Base-by-base conservation (phyloP, 2,329 filamentous ascomycete genomes). In the Kalmusia sp. region DNA sequence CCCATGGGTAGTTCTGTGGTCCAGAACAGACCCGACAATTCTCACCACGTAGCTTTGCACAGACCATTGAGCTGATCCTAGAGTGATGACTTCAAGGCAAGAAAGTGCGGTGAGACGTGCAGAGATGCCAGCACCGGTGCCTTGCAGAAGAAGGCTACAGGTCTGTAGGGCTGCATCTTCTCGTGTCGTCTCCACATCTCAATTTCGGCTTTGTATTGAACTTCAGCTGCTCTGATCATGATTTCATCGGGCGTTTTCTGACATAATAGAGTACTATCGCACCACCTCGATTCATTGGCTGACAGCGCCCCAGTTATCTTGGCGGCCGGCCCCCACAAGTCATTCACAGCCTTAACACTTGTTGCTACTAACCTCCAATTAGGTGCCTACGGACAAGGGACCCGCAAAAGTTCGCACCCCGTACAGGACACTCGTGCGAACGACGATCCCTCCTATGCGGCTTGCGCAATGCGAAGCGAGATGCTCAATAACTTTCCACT, bases 241-340 rank as follows among this genome's bases (percentile, higher is more conserved):
- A 47, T 14, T 38, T 47, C 21, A 8, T 28, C 31, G 44, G 44
- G 44, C 44, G 44, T 37, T 14, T 56, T 63, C 63, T 66, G 52
- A 66, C 62, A 52, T 61, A 40, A 64, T 61, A 47, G 57, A 47
- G 57, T 51, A 52, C 53, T 58, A 33, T 33, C 47, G 41, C 14
- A 14, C 37, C 21, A 5, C 28, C 35, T 47, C 40, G 49, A 48
- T 44, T 46, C 12, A 56, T 58, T 59, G 54, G 58, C 46, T 49
- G 39, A 45, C 25, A 28, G 21, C 14, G 35, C 30, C 33, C 15
- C 37, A 33, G 14, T 8, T 27, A 22, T 38, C 22, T 37, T 47
- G 44, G 24, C 33, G 27, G 27, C 22, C 21, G 33, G 44, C 44
- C 44, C 44, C 44, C 44, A 47, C 33, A 38, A 28, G n/a, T n/a